Base-by-base conservation (phyloP, 768 basidiomycete species). In the Russula olivacea region DNA sequence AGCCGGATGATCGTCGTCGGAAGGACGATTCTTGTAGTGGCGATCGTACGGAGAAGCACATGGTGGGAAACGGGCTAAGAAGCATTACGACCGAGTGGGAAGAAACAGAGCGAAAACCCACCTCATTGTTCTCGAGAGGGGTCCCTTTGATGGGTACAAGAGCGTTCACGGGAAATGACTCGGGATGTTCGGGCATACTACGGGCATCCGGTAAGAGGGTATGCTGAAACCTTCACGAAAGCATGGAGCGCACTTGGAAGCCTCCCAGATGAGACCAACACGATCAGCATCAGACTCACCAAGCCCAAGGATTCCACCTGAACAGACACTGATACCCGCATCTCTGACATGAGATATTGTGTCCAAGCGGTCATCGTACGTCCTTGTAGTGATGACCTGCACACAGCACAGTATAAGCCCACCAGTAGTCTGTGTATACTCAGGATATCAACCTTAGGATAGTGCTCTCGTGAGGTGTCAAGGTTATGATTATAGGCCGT, bases 401-500 rank as follows among this genome's bases (percentile, higher is more conserved):
- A 38, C 58, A 19, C 3, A 50, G 21, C 43, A 64, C 36, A 52
- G 50, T 41, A 30, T 63, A 45, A 66, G 47, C 34, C 23, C 15
- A 21, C 19, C 8, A 32, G 52, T 34, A 36, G 56, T 23, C 56
- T 19, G 45, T 4, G 32, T 28, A 64, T 65, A 34, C 38, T 64
- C 32, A 7, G 53, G 10, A n/a, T 5, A 51, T 78, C 50, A 68
- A 91, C 93, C 78, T 89, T 79, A 21, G 96, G 96, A 73, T 98
- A 98, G 76, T 88, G 94, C 76, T 98, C 96, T 65, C 96, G 83
- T 36, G 95, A 98, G 0, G 96, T 99, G 74, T 99, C 96, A 59
- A 99, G 83, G 74, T 99, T 99, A 74, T 99, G 96, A 73, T 99
- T 99, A 76, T 98, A 98, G 2, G 96, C 96, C 51, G 94, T 97